Evolutionary conservation across 2,329 filamentous ascomycete species (phyloP).

Genomic region (Cryphonectria radicalis): DNA sequence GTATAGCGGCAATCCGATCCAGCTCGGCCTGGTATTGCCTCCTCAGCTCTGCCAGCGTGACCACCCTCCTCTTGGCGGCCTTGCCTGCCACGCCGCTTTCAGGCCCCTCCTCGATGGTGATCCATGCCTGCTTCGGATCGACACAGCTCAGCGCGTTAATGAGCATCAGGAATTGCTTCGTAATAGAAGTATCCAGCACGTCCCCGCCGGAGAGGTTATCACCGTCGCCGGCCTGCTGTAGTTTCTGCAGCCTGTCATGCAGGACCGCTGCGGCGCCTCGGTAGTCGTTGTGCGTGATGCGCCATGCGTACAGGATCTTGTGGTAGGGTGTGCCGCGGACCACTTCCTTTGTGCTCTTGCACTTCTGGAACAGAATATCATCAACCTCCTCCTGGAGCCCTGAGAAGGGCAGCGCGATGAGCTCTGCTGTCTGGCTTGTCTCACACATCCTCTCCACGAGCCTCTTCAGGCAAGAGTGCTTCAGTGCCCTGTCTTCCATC

Average conservation of each 20-base stretch:
- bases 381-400: conserved; percentile 80
- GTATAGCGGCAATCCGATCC: conserved; percentile 84
- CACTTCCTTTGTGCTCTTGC: conserved; percentile 70
- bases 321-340: conserved; percentile 73
- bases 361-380: conserved; percentile 73
- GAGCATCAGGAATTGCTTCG: conserved; percentile 81
- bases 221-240: conserved; percentile 62
- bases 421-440: conserved; percentile 64
- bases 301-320: conserved; percentile 89
- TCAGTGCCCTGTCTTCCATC: conserved; percentile 73
- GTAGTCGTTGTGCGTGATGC: conserved; percentile 82
- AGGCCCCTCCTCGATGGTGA: conserved; percentile 57
- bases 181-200: conserved; percentile 65
- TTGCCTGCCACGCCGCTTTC: conserved; percentile 27
- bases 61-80: conserved; percentile 68
- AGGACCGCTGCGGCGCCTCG: conserved; percentile 73
- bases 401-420: conserved; percentile 79
- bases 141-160: conserved; percentile 94
- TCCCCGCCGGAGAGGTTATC: conserved; percentile 60
- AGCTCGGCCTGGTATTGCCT: conserved; percentile 89
- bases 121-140: conserved; percentile 79
- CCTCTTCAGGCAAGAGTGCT: conserved; percentile 70
- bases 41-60: conserved; percentile 84
- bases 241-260: conserved; percentile 66
- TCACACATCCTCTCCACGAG: conserved; percentile 74